Percentiles rank a stretch among this genome's conserved stretches.
These are phyloP conservation scores for Aspergillus haitiensis DNA, from an alignment of 495 filamentous ascomycete genomes.

Conservation along the genomic window DNA sequence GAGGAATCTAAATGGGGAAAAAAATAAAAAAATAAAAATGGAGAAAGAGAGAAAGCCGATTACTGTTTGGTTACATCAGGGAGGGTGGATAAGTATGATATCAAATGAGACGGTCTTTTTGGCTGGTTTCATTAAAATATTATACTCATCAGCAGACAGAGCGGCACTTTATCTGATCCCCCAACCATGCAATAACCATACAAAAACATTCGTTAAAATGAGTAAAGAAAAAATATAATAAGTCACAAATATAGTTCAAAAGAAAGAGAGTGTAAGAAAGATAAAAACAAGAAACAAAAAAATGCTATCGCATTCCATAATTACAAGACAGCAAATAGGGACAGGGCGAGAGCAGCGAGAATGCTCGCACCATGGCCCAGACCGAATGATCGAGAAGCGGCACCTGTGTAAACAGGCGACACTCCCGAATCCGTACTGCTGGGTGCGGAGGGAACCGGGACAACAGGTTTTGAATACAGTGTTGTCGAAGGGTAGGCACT, in stretches of 20 bases:
- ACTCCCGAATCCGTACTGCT: constrained; percentile 27
- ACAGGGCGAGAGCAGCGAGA: constrained; percentile 14
- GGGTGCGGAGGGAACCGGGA: constrained; percentile 13
- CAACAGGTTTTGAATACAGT: constrained; percentile 24
- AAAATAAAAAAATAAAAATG: too few species aligned
- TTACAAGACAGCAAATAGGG: constrained; percentile 21
- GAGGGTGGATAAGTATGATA: too few species aligned
- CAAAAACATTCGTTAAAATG: neutral
- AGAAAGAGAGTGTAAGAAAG: too few species aligned
- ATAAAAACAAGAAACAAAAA: neutral
- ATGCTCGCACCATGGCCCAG: constrained; percentile 13
- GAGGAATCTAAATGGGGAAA: too few species aligned
- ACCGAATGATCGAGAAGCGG: constrained; percentile 19
- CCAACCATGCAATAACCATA: neutral
- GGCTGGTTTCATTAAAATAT: neutral
- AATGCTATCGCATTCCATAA: too few species aligned
- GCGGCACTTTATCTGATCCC: neutral
- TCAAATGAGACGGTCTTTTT: too few species aligned
- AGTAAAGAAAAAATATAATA: too few species aligned
- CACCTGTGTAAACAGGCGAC: constrained; percentile 31
- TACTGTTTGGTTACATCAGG: too few species aligned
- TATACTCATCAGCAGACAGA: neutral
- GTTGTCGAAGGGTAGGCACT: constrained; percentile 23
- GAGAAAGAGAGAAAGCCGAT: too few species aligned
- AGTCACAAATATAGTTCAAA: too few species aligned